Evolutionary conservation across 2,329 filamentous ascomycete genomes (phyloP).

Genomic region (Thyridium curvatum): DNA sequence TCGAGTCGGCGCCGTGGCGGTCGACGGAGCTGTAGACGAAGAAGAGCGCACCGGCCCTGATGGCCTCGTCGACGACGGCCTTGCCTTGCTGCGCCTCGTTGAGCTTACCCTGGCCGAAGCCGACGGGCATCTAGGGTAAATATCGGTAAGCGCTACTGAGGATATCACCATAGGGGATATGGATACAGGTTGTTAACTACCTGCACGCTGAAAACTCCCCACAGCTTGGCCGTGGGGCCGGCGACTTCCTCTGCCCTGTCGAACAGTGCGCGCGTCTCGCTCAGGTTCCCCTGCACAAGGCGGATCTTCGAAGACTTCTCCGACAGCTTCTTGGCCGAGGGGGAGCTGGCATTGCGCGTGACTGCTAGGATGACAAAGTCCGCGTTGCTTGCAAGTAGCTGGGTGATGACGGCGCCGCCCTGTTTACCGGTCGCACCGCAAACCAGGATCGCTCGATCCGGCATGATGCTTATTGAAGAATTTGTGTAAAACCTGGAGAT

Average conservation of each 20-base stretch:
- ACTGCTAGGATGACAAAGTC: constrained; percentile 14
- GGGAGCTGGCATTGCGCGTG: constrained; percentile 13
- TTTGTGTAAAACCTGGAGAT: too few species aligned
- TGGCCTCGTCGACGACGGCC: constrained; percentile 25
- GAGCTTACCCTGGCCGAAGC: constrained; percentile 24
- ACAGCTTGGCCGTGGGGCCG: too few species aligned
- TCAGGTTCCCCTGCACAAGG: too few species aligned
- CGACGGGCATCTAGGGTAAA: constrained; percentile 18
- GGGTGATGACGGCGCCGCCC: constrained; percentile 9
- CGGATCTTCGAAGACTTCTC: too few species aligned
- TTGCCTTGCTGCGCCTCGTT: constrained; percentile 25
- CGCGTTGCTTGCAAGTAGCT: constrained; percentile 1
- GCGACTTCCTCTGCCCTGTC: constrained; percentile 8
- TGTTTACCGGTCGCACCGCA: constrained; percentile 12
- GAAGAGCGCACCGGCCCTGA: constrained; percentile 20
- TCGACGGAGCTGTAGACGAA: constrained; percentile 23
- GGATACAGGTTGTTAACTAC: too few species aligned
- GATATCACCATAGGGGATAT: too few species aligned
- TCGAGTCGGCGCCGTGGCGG: constrained; percentile 20
- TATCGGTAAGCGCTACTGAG: too few species aligned
- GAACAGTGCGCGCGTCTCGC: too few species aligned
- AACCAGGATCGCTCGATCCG: constrained; percentile 4
- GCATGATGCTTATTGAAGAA: too few species aligned
- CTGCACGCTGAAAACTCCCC: too few species aligned
- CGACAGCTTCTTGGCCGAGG: constrained; percentile 23